Conservation (phyloP, 2,329 filamentous ascomycete species). For the Scedosporium boydii region DNA sequence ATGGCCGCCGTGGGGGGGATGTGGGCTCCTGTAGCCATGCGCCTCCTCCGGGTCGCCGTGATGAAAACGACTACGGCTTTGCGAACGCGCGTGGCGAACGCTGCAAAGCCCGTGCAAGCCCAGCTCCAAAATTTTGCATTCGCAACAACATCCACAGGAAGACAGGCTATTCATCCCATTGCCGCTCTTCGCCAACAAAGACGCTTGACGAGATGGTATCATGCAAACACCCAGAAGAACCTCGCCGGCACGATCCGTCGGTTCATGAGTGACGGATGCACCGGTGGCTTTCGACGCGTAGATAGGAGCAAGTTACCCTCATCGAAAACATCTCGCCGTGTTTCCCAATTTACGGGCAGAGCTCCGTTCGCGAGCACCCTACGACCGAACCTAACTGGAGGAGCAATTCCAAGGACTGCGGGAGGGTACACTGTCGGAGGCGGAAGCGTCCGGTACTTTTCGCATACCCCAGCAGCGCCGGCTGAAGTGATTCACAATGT, state of each 20-base stretch:
- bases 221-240: conserved; percentile 30
- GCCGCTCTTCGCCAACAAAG: conserved; percentile 42
- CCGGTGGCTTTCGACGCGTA: conserved; percentile 27
- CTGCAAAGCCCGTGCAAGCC: conserved; percentile 32
- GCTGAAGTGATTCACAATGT: conserved; percentile 92
- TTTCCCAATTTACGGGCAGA: conserved; percentile 57
- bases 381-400: conserved; percentile 85
- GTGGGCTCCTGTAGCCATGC: conserved; percentile 47
- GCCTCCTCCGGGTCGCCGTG: conserved; percentile 42
- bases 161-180: conserved; percentile 43
- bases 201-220: conserved; percentile 35
- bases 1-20: conserved; percentile 50
- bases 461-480: conserved; percentile 73
- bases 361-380: conserved; percentile 83
- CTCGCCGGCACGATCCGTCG: conserved; percentile 37
- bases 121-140: conserved; percentile 37
- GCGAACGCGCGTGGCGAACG: conserved; percentile 37
- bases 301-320: conserved; percentile 34
- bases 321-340: conserved; percentile 38
- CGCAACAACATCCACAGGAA: conserved; percentile 16
- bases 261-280: conserved; percentile 35
- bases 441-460: conserved; percentile 66
- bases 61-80: conserved; percentile 41
- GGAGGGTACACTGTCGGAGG: conserved; percentile 76
- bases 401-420: conserved; percentile 71